Evolutionary conservation across 176 grass and related monocot genomes (phyloP).

Genomic region (Phoenix dactylifera): DNA sequence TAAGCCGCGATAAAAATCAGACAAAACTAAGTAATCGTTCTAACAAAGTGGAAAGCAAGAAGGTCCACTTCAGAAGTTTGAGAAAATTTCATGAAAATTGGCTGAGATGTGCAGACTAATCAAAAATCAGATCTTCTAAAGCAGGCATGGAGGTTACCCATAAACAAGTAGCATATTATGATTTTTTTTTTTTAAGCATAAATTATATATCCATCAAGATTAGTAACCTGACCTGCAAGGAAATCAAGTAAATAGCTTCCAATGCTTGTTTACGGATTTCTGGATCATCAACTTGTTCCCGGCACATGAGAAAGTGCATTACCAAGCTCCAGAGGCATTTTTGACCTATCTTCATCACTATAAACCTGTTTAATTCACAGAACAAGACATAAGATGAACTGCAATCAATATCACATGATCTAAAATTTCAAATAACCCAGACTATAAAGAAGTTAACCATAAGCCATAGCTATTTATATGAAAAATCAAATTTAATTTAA

Average conservation of each 20-base stretch:
- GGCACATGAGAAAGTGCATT: slow-evolving; percentile 81
- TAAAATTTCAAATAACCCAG: not conserved
- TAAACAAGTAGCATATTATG: no score
- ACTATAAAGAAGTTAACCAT: not conserved
- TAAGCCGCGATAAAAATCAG: no score
- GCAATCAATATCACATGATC: not conserved
- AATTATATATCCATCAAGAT: no score
- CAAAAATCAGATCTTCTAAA: not conserved
- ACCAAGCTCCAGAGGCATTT: slow-evolving; percentile 83
- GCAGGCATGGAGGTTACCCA: no score
- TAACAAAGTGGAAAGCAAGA: no score
- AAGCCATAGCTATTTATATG: not conserved
- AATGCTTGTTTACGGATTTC: slow-evolving; percentile 76
- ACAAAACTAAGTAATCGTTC: no score
- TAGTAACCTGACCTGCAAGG: slow-evolving; percentile 52
- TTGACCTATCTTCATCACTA: slow-evolving; percentile 58
- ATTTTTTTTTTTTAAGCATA: no score
- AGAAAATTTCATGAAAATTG: not conserved
- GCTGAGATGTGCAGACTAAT: not conserved
- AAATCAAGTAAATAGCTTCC: slow-evolving; percentile 93
- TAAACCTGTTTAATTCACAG: slow-evolving; percentile 54
- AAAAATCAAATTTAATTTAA: no score
- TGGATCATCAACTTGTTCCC: slow-evolving; percentile 73
- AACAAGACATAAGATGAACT: slow-evolving; percentile 1
- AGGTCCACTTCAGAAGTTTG: no score